Percentiles rank a stretch among this genome's conserved stretches.
Conservation (phyloP, 768 basidiomycete genomes). For the Trametes elegans region DNA sequence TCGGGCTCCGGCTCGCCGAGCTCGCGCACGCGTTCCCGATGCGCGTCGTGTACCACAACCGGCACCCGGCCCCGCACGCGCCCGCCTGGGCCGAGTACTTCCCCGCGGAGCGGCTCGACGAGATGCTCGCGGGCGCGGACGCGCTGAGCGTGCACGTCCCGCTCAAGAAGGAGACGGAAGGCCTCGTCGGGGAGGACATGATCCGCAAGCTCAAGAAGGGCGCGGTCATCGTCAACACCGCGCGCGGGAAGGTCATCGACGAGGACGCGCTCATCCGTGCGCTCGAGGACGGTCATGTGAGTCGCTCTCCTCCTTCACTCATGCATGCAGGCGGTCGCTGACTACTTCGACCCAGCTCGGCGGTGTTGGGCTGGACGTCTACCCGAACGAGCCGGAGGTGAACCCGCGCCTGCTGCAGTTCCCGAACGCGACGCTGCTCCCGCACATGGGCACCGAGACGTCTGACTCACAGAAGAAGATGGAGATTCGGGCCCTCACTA, state of each 20-base stretch:
- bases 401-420: conserved; percentile 80
- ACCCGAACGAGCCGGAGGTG: conserved; percentile 78
- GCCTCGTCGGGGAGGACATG: conserved; percentile 70
- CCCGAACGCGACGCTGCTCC: conserved; percentile 80
- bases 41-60: conserved; percentile 81
- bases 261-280: conserved; percentile 85
- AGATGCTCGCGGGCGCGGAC: conserved; percentile 69
- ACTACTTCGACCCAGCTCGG: conserved; percentile 48
- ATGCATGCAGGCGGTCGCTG: not conserved
- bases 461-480: conserved; percentile 77
- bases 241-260: conserved; percentile 88
- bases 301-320: conserved; percentile 30
- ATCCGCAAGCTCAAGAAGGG: conserved; percentile 78
- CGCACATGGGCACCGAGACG: conserved; percentile 91
- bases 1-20: conserved; percentile 67
- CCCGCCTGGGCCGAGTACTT: conserved; percentile 81
- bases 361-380: conserved; percentile 84
- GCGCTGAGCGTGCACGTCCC: conserved; percentile 88
- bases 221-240: conserved; percentile 81
- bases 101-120: conserved; percentile 51
- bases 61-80: conserved; percentile 53
- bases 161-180: conserved; percentile 68
- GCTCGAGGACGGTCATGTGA: conserved; percentile 82
- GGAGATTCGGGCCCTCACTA: conserved; percentile 82
- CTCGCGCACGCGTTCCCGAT: conserved; percentile 82